phyloP scores from a whole-genome alignment of 257 asterid species.

The Linderniella brevidens region DNA sequence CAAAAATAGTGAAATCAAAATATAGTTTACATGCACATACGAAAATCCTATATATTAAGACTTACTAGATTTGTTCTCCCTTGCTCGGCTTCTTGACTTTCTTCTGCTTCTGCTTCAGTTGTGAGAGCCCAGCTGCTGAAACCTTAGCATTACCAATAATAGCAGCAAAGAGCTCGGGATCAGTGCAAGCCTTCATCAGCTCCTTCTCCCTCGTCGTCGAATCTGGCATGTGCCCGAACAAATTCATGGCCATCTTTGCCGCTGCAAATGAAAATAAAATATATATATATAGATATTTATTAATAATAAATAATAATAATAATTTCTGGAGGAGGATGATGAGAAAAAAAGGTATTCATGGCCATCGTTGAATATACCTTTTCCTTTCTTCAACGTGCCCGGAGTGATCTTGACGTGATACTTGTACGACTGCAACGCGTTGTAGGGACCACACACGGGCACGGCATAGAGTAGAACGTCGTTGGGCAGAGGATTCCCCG shows the following conservation, averaged over 20 bases:
- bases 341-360: too few relatives aligned
- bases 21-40: too few relatives aligned
- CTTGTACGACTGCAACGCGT: slow-evolving; percentile 73
- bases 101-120: slow-evolving; percentile 86
- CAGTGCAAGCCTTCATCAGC: slow-evolving; percentile 96
- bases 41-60: too few relatives aligned
- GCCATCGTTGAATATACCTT: slow-evolving; percentile 55
- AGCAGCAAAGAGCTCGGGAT: slow-evolving; percentile 90
- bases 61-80: slow-evolving; percentile 4
- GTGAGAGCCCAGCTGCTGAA: slow-evolving; percentile 88
- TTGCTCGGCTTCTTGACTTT: slow-evolving; percentile 64
- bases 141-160: slow-evolving; percentile 77
- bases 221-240: slow-evolving; percentile 65
- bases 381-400: slow-evolving; percentile 83
- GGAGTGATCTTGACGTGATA: slow-evolving; percentile 92
- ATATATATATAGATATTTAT: too few relatives aligned
- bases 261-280: slow-evolving; percentile 30
- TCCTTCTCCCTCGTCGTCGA: slow-evolving; percentile 80
- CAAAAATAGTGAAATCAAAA: too few relatives aligned
- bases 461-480: slow-evolving; percentile 77
- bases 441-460: slow-evolving; percentile 89
- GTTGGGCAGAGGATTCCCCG: slow-evolving; percentile 67
- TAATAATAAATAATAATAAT: too few relatives aligned
- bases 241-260: slow-evolving; percentile 78
- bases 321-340: too few relatives aligned